Evolutionary conservation across 768 basidiomycete genomes (phyloP), one percentile per base, ranked within the genome.

Genomic region (Tephrocybe sp.): DNA sequence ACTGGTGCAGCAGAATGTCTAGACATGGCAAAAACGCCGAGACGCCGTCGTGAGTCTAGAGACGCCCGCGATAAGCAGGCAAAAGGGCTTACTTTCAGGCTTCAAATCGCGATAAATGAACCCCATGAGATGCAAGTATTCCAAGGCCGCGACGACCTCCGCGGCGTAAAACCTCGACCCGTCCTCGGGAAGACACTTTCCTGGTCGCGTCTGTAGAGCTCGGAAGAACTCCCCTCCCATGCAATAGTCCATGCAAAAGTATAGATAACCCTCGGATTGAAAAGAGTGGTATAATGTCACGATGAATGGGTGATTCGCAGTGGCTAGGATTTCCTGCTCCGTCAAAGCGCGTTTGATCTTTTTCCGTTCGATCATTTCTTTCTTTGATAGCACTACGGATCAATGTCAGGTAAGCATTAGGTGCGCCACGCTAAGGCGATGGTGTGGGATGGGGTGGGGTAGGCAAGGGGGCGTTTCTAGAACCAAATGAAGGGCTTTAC

Each of bases 211-310:
- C 68, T 99, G 97, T 56, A 99, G 74, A 8, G 96, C 95, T 30
- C 97, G 88, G 79, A 99, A 99, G 75, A 99, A 99, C 66, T 99
- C 97, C 51, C 97, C 97, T 30, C 97, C 84, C 92, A 97, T 95
- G 73, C 97, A 99, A 71, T 98, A 98, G 71, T 98, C 92, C 92
- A 93, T 94, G 78, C 94, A 97, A 69, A 98, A 96, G 72, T 98
- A 99, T 24, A 99, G 84, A 71, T 97, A 97, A 53, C 92, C 90
- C 61, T 95, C 92, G 12, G 94, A 98, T 72, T 99, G 97, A 77
- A 99, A 99, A 3, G 96, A 98, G 71, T 99, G 97, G 72, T 98
- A 90, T 32, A 99, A 84, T 21, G 97, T 98, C 62, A 99, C 96
- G 72, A 99, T 99, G 79, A 99, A 99, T 1, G 97, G 97, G 67